Percentiles rank a stretch among this genome's conserved stretches.
phyloP scores from a whole-genome alignment of 495 filamentous ascomycete species.

The Aspergillus heteromorphus region DNA sequence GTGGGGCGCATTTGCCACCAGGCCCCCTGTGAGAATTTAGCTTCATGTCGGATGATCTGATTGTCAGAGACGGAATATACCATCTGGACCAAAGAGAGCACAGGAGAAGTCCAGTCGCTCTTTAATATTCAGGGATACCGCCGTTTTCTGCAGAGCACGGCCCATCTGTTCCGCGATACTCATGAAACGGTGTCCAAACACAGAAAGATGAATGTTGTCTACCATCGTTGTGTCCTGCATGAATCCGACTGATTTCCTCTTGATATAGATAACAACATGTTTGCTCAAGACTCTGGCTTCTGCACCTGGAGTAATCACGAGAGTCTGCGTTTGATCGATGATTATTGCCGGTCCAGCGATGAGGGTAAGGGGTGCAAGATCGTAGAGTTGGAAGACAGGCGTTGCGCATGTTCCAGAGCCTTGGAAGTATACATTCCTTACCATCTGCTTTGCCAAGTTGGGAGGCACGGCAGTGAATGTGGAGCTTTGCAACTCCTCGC shows the following conservation, averaged over 20 bases:
- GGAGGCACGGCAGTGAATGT: neutral
- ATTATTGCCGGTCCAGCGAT: conserved; percentile 80
- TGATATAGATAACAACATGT: conserved; percentile 69
- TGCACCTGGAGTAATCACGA: conserved; percentile 74
- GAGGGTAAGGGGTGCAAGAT: conserved; percentile 23
- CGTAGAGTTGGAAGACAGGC: conserved; percentile 15
- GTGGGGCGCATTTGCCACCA: conserved; percentile 88
- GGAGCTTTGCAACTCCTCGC: neutral
- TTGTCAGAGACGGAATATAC: too few relatives aligned
- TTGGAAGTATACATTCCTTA: conserved; percentile 53
- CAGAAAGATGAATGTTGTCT: conserved; percentile 81
- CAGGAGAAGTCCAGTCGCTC: conserved; percentile 90
- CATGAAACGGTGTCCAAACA: conserved; percentile 92
- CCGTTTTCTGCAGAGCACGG: conserved; percentile 81
- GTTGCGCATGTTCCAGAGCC: conserved; percentile 1
- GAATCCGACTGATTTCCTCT: conserved; percentile 52
- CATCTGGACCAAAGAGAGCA: conserved; percentile 75
- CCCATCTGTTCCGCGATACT: conserved; percentile 95
- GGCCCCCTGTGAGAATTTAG: conserved; percentile 1
- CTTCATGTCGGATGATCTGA: neutral
- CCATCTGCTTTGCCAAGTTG: conserved; percentile 53
- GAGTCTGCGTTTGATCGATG: conserved; percentile 90
- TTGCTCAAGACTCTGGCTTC: conserved; percentile 45
- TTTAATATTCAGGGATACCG: conserved; percentile 89
- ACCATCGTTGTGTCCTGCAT: conserved; percentile 6